Conservation (phyloP, 257 asterid genomes). For the Euphrasia confusa region DNA sequence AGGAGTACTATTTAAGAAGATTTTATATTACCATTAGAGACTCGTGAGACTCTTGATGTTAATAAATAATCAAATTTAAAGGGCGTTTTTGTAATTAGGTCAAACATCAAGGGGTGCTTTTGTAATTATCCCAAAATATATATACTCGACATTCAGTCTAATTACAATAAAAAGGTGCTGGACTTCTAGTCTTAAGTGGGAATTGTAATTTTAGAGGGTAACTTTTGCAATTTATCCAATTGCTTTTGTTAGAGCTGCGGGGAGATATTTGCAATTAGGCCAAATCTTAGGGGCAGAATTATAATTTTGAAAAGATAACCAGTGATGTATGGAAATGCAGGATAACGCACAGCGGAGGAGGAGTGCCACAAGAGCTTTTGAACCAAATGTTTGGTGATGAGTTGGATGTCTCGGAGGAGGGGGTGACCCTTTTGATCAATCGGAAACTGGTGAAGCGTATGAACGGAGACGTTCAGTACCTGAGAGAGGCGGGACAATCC, state of each 20-base stretch:
- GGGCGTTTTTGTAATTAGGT: too few relatives aligned
- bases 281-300: not conserved
- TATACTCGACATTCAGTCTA: not conserved
- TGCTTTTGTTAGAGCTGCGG: not conserved
- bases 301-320: too few relatives aligned
- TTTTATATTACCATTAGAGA: too few relatives aligned
- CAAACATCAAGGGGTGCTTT: too few relatives aligned
- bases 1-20: too few relatives aligned
- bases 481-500: conserved; percentile 74
- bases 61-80: too few relatives aligned
- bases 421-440: conserved; percentile 74
- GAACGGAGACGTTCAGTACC: conserved; percentile 96
- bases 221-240: not conserved
- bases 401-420: conserved; percentile 61
- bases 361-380: conserved; percentile 70
- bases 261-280: too few relatives aligned
- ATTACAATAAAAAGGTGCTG: too few relatives aligned
- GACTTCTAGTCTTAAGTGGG: not conserved
- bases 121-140: too few relatives aligned
- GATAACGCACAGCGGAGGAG: conserved; percentile 75
- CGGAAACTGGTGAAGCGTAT: conserved; percentile 82
- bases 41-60: too few relatives aligned
- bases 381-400: conserved; percentile 70
- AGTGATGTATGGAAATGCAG: conserved; percentile 30
- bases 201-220: not conserved